Evolutionary conservation across 2,329 filamentous ascomycete species (phyloP), one percentile per base, ranked within the genome.

Genomic region (Paecilomyces variotii): DNA sequence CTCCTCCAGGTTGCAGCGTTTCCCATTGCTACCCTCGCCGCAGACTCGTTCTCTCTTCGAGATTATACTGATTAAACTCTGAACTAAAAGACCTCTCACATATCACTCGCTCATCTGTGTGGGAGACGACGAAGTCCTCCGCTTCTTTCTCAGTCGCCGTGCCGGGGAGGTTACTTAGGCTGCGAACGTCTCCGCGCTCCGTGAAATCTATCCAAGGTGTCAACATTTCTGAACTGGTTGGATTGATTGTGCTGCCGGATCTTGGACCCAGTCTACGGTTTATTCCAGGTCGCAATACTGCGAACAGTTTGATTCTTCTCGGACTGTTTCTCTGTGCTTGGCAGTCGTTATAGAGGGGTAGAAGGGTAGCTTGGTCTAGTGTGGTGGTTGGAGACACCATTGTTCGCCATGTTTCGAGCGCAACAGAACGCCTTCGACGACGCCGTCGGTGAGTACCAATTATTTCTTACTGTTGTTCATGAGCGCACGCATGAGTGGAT

Each of bases 351-450:
- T 27, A 53, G 24, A 14, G 51, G 51, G 25, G 24, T 35, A 54
- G 32, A 30, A 27, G 6, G 12, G 14, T n/a, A 55, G 55, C 53
- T 59, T 60, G 53, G 56, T 57, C 54, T 28, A 56, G 39, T 32
- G 52, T 56, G 30, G 52, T 56, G 30, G 32, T 56, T 56, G 57
- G 52, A 63, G 58, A 52, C 45, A 59, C 39, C 58, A 56, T 61
- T 53, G 57, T 39, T 61, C 55, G 64, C 61, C 61, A 84, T 84
- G 82, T 84, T 84, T 74, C 81, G 82, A 67, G 78, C 80, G 56
- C 81, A 87, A 74, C 82, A 85, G 71, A 88, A 88, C 74, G 80
- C 83, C 53, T 88, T 88, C 66, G 86, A 89, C 73, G 86, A 89
- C 68, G 84, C 83, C 65, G 84, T 89, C 73, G 84, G 84, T 86